Percentiles rank a stretch among this genome's conserved stretches.
Evolutionary conservation across 129 eudicot species (phyloP).

Genomic region (Helianthus tuberosus): DNA sequence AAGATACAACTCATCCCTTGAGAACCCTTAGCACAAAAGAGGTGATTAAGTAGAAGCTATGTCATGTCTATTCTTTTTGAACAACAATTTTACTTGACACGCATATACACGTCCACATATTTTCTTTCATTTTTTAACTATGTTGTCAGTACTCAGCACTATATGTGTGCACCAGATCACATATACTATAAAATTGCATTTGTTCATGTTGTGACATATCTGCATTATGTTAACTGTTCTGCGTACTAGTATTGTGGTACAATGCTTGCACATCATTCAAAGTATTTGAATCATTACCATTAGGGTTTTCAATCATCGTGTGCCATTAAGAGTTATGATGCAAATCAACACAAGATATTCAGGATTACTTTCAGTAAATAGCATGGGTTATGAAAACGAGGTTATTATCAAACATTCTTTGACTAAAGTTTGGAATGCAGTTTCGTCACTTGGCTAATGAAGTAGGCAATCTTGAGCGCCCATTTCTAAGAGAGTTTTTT

Average conservation of each 20-base stretch:
- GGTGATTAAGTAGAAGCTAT: constrained; percentile 45
- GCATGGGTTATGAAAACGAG: constrained; percentile 4
- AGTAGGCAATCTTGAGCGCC: constrained; percentile 98
- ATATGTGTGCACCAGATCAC: constrained; percentile 3
- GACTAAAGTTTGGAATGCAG: constrained; percentile 43
- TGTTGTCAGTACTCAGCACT: constrained; percentile 7
- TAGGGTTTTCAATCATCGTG: neutral
- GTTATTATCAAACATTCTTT: constrained; percentile 8
- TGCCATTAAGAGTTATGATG: neutral
- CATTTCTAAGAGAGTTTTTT: constrained; percentile 94
- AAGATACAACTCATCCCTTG: constrained; percentile 52
- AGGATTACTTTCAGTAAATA: neutral
- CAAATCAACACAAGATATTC: constrained; percentile 18
- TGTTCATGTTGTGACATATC: constrained; percentile 19
- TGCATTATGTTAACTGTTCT: neutral
- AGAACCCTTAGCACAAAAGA: constrained; percentile 95
- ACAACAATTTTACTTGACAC: constrained; percentile 12
- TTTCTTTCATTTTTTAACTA: neutral
- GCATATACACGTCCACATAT: neutral
- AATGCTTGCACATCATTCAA: neutral
- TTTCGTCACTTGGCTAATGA: constrained; percentile 94
- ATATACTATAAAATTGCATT: neutral
- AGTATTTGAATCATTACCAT: neutral
- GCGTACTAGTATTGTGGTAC: neutral
- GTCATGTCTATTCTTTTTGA: neutral